Conservation (phyloP, 2,329 filamentous ascomycete species). For the Diaporthe nobilis region DNA sequence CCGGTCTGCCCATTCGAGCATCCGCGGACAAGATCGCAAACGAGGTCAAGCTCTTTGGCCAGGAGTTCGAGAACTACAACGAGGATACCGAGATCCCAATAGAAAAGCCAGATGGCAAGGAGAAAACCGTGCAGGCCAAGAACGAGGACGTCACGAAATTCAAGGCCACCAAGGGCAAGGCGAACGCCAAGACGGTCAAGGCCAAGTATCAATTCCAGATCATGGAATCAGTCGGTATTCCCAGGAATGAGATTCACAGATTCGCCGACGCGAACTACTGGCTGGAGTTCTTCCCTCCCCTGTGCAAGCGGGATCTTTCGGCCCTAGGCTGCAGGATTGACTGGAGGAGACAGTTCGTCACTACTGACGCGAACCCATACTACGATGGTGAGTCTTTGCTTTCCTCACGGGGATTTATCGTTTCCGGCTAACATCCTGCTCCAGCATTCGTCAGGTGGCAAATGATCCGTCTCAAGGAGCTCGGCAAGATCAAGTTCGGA, state of each 20-base stretch:
- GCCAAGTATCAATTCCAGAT: constrained; percentile 97
- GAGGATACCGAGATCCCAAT: constrained; percentile 68
- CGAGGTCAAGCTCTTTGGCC: constrained; percentile 90
- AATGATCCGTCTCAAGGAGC: constrained; percentile 90
- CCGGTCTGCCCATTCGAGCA: constrained; percentile 98
- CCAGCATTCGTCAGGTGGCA: constrained; percentile 91
- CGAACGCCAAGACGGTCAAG: constrained; percentile 88
- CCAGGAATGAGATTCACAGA: constrained; percentile 88
- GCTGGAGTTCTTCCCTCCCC: constrained; percentile 92
- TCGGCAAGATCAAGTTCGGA: constrained; percentile 93
- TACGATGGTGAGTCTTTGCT: constrained; percentile 73
- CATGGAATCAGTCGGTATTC: constrained; percentile 89
- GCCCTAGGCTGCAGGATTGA: constrained; percentile 90
- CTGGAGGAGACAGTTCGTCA: constrained; percentile 93
- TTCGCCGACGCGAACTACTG: constrained; percentile 94
- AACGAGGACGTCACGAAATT: constrained; percentile 91
- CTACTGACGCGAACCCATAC: constrained; percentile 96
- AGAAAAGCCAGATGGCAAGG: constrained; percentile 71
- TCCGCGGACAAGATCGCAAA: constrained; percentile 94
- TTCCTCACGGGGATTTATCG: not conserved
- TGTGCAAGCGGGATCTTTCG: constrained; percentile 83
- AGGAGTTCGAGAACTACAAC: constrained; percentile 84
- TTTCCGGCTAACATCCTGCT: not conserved
- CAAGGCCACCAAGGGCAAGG: constrained; percentile 92
- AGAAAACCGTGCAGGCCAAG: constrained; percentile 71